Percentiles rank a stretch among this genome's conserved stretches.
phyloP scores from a whole-genome alignment of 2,329 filamentous ascomycete species.

The Ophiocordyceps camponoti-floridani region DNA sequence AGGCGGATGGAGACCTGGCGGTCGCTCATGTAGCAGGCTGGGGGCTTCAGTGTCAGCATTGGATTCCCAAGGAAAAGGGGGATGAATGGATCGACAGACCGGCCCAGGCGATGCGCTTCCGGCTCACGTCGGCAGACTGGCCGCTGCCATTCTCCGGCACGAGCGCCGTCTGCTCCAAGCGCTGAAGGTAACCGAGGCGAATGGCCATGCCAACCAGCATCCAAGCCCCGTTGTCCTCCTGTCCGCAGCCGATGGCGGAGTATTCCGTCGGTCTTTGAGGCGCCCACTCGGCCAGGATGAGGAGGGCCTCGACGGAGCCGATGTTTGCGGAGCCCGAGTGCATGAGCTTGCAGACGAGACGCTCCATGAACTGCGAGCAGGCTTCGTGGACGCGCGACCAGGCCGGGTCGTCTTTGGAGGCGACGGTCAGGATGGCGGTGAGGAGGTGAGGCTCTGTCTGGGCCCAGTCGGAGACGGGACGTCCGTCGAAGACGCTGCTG shows the following conservation, averaged over 20 bases:
- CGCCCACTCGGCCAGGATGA: slow-evolving; percentile 57
- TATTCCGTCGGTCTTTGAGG: slow-evolving; percentile 45
- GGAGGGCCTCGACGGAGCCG: slow-evolving; percentile 51
- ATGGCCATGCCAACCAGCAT: slow-evolving; percentile 59
- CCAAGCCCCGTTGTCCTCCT: slow-evolving; percentile 60
- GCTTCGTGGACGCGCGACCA: slow-evolving; percentile 45
- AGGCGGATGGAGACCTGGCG: slow-evolving; percentile 52
- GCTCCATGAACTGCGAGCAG: slow-evolving; percentile 53
- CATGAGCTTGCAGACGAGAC: slow-evolving; percentile 46
- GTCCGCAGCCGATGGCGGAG: slow-evolving; percentile 48
- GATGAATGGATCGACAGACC: slow-evolving; percentile 13
- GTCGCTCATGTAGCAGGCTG: slow-evolving; percentile 47
- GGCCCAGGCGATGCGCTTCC: slow-evolving; percentile 51
- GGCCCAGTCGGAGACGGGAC: slow-evolving; percentile 34
- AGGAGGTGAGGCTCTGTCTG: slow-evolving; percentile 47
- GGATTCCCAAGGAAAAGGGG: neutral
- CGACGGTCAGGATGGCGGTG: slow-evolving; percentile 52
- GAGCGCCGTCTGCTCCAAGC: slow-evolving; percentile 51
- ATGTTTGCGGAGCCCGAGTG: slow-evolving; percentile 49
- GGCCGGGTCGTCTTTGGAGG: slow-evolving; percentile 51
- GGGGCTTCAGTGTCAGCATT: too few relatives aligned
- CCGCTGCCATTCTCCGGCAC: slow-evolving; percentile 38
- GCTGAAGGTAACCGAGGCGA: slow-evolving; percentile 51
- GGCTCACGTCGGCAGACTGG: slow-evolving; percentile 40
- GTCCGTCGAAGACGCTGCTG: slow-evolving; percentile 33